These are phyloP conservation scores for Rhizopus microsporus DNA, from an alignment of 371 early-diverging fungal genomes.

Conservation along the genomic window DNA sequence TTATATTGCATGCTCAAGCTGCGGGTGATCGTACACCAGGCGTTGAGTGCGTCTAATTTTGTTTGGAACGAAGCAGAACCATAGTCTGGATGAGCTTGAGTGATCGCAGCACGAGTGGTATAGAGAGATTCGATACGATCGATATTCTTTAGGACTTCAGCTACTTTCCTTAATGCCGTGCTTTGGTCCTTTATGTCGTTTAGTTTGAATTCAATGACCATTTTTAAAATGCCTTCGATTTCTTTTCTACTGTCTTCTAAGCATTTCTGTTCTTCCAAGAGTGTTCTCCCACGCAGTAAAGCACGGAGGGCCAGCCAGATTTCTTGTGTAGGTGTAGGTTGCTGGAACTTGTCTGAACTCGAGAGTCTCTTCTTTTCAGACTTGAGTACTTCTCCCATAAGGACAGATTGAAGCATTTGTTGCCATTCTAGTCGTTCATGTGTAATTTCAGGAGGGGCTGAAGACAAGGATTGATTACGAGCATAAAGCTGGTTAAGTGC, in stretches of 20 bases:
- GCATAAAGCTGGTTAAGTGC: slow-evolving; percentile 38
- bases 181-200: slow-evolving; percentile 40
- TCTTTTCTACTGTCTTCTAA: slow-evolving; percentile 69
- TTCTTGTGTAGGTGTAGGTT: slow-evolving; percentile 61
- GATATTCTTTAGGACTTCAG: slow-evolving; percentile 69
- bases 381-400: slow-evolving; percentile 85
- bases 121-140: slow-evolving; percentile 80
- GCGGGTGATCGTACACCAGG: slow-evolving; percentile 77
- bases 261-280: slow-evolving; percentile 65
- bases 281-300: slow-evolving; percentile 60
- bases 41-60: slow-evolving; percentile 71
- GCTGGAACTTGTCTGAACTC: slow-evolving; percentile 51
- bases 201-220: slow-evolving; percentile 67
- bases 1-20: slow-evolving; percentile 71
- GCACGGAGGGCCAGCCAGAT: slow-evolving; percentile 82
- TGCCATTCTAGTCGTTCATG: slow-evolving; percentile 83
- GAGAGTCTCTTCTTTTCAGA: slow-evolving; percentile 78
- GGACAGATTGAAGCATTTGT: slow-evolving; percentile 82
- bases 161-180: slow-evolving; percentile 61
- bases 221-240: slow-evolving; percentile 62
- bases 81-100: slow-evolving; percentile 70
- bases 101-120: slow-evolving; percentile 69
- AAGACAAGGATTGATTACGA: slow-evolving; percentile 35
- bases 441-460: slow-evolving; percentile 54
- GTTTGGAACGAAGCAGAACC: slow-evolving; percentile 69